These are phyloP conservation scores for Vaccinium vitisidaea DNA, from an alignment of 148 eudicot species.

Conservation along the genomic window DNA sequence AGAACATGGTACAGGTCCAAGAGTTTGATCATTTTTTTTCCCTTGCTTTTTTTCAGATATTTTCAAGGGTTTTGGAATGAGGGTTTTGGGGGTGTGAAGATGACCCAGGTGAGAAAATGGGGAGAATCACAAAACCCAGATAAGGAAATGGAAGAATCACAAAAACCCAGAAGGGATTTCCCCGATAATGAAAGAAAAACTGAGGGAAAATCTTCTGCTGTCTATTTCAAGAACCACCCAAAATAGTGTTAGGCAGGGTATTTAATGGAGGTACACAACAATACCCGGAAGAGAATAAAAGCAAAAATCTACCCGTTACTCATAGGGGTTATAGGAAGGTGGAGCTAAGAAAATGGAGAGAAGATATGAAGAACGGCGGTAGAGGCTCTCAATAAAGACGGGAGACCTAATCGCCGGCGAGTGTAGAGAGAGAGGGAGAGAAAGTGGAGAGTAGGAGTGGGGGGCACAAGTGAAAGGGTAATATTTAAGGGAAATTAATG, in stretches of 20 bases:
- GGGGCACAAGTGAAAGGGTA: conserved; percentile 3
- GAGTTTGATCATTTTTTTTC: conserved; percentile 58
- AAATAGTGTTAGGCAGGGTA: background rate
- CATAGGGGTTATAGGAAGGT: background rate
- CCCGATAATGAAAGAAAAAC: background rate
- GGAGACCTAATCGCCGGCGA: conserved; percentile 6
- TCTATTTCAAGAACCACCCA: conserved; percentile 9
- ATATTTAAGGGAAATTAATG: conserved; percentile 54
- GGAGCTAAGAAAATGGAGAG: conserved; percentile 6
- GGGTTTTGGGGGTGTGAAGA: conserved; percentile 3
- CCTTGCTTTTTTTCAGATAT: background rate
- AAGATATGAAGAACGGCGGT: conserved; percentile 10
- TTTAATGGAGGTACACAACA: background rate
- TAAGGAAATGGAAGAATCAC: background rate
- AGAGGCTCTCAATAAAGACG: background rate
- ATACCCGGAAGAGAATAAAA: conserved; percentile 1
- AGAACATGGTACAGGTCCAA: conserved; percentile 90
- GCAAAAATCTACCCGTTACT: conserved; percentile 14
- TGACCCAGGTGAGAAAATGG: conserved; percentile 18
- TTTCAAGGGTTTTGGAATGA: background rate
- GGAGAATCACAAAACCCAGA: conserved; percentile 21
- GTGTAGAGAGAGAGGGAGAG: background rate
- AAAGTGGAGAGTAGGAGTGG: background rate
- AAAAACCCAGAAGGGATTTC: background rate
- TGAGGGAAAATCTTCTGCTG: background rate